Evolutionary conservation across 2,329 filamentous ascomycete genomes (phyloP), one percentile per base, ranked within the genome.

Genomic region (Scedosporium dehoogii): DNA sequence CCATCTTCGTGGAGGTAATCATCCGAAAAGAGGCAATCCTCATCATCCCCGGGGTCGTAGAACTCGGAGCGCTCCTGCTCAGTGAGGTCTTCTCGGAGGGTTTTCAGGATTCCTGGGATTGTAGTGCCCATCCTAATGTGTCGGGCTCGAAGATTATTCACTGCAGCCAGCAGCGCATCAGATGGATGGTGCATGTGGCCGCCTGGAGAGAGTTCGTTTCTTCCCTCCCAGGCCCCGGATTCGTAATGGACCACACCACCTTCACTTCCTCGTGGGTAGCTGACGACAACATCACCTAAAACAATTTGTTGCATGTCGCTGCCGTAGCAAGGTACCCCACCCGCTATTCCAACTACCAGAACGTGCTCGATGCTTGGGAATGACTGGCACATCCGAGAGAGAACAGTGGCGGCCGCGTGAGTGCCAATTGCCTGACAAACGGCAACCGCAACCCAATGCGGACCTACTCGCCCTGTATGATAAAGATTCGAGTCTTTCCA

Each of bases 361-460:
- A 63, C 53, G 23, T 63, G 62, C 46, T 56, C 42, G 46, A 63
- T 55, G 27, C 60, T 63, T 25, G 57, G 62, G 55, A 63, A 63
- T 4, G 23, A 60, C 21, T 41, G 44, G n/a, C 48, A 16, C 58
- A 60, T 56, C 18, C 48, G 12, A 16, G 46, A 29, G n/a, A 63
- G 10, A 16, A 57, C 46, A 21, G n/a, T 60, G 3, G 62, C 46
- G 10, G 62, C 62, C 9, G 56, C 18, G 12, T 14, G 12, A n/a
- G 27, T 60, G 48, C 58, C 58, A 9, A 60, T 63, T n/a, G 18
- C 55, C 12, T 58, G 58, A 18, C 62, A 63, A 21, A 63, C 62
- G 6, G 42, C 51, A 6, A 60, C 53, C 5, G 29, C 58, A 33
- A 63, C 62, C 27, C 42, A 60, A n/a, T 63, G 62, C 21, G 21